Conservation (phyloP, 768 basidiomycete genomes). For the Lactarius evosmus region DNA sequence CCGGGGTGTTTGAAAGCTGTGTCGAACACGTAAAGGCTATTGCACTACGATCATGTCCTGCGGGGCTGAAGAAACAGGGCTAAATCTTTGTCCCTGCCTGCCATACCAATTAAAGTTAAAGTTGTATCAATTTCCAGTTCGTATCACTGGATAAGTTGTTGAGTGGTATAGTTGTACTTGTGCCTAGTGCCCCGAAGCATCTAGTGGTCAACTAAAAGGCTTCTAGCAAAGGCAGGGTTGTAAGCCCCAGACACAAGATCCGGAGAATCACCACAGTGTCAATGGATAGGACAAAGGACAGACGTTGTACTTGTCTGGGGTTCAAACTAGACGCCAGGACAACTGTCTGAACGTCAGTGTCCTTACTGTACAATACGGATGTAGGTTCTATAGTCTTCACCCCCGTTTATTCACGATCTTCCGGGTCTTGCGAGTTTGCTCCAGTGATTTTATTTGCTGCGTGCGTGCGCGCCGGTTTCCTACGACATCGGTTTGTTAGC, state of each 20-base stretch:
- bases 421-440: conserved; percentile 80
- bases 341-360: not conserved
- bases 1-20: too few relatives aligned
- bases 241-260: not conserved
- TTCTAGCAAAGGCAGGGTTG: not conserved
- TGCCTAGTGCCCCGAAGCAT: not conserved
- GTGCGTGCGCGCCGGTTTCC: conserved; percentile 64
- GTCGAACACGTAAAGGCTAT: too few relatives aligned
- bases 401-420: conserved; percentile 60
- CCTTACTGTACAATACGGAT: conserved; percentile 45
- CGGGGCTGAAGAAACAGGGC: conserved; percentile 1
- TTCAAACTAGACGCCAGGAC: not conserved
- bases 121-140: not conserved
- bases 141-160: not conserved
- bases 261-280: not conserved
- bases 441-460: conserved; percentile 78
- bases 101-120: too few relatives aligned
- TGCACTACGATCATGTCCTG: too few relatives aligned
- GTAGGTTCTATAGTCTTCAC: conserved; percentile 78
- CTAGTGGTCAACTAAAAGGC: not conserved
- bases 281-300: not conserved
- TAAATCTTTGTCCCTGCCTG: not conserved
- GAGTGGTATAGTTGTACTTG: too few relatives aligned
- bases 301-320: not conserved
- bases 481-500: conserved; percentile 45